Base-by-base conservation (phyloP, 306 rosid genomes). In the Gastrolobium bilobum region DNA sequence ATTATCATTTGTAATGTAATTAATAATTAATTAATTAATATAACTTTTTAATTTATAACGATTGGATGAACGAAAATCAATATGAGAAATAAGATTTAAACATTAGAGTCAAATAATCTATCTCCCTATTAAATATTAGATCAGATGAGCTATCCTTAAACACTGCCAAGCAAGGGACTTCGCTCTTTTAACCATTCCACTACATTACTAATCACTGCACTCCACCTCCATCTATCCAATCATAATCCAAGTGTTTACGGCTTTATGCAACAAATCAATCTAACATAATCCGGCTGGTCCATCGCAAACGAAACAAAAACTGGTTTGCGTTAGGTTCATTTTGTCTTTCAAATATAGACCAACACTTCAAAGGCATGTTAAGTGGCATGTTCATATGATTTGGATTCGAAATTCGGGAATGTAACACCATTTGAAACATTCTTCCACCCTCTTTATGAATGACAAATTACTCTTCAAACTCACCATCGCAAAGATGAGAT, bases 381-480 rank as follows among this genome's bases (percentile, higher is more conserved):
- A 44, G 38, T 10, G 15, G 44, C 56, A 46, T 29, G 29, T 44
- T 47, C 26, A 31, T 68, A 35, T 47, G 43, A 47, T 10, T 67
- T 13, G n/a, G 58, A 33, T 10, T n/a, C 13, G 10, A 2, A 30
- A 33, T 34, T 50, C 31, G 0, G 34, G 14, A 68, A 68, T 5
- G 31, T 8, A 34, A 71, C 60, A 20, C 38, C 76, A 20, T 72
- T 10, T 54, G 66, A 72, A 72, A 11, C 50, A 39, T 40, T 52
- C 50, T 71, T 71, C 15, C 38, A 10, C 52, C 61, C 13, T 69
- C 46, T 15, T n/a, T 38, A 8, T 34, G 35, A 38, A 15, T 34
- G 66, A 13, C 13, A 33, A 39, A 20, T 10, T 10, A 29, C 51
- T 15, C 63, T 54, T 10, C 64, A 39, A 14, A 38, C 40, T 13